Base-by-base conservation (phyloP, 139 green algal genomes). In the Picochlorum sp. region DNA sequence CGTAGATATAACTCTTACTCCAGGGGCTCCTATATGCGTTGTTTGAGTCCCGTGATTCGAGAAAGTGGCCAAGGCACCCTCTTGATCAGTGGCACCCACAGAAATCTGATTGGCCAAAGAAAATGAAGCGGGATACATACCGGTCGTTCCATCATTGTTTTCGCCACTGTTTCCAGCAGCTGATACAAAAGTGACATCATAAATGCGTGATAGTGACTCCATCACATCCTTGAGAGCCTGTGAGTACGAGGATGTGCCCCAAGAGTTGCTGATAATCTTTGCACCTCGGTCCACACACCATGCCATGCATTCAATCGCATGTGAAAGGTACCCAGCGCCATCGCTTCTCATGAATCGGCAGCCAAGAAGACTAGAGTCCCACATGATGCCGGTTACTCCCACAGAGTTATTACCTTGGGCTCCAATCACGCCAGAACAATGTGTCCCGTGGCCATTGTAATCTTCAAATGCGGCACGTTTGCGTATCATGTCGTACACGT, bases 261-360 rank as follows among this genome's bases (percentile, higher is more conserved):
- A 70, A 6, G 32, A 54, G 44, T 59, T 65, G 55, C 39, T 57
- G 20, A 44, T 65, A 16, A 70, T 51, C 1, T 26, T 29, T 18
- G 62, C 52, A 14, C 36, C 36, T 16, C 32, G 29, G 31, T 52
- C 24, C 25, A 57, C 53, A 58, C 50, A 60, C 20, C 12, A 61
- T 20, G 53, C 31, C 20, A 43, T 32, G 16, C 20, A 44, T 12
- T 20, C 9, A 5, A 33, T 30, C 1, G 31, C 31, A 39, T 8
- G 14, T 7, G 10, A 31, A n/a, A 54, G 20, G 13, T 36, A 50
- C 5, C 26, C 36, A 43, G 24, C 39, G 24, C 64, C 64, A 31
- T n/a, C 20, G 5, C 55, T 14, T 45, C 66, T 56, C 32, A 71
- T 31, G 32, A 60, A 60, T 32, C 63, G 66, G 36, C 64, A 71